Conservation (phyloP, 2,329 filamentous ascomycete genomes). For the Claviceps digitariae region DNA sequence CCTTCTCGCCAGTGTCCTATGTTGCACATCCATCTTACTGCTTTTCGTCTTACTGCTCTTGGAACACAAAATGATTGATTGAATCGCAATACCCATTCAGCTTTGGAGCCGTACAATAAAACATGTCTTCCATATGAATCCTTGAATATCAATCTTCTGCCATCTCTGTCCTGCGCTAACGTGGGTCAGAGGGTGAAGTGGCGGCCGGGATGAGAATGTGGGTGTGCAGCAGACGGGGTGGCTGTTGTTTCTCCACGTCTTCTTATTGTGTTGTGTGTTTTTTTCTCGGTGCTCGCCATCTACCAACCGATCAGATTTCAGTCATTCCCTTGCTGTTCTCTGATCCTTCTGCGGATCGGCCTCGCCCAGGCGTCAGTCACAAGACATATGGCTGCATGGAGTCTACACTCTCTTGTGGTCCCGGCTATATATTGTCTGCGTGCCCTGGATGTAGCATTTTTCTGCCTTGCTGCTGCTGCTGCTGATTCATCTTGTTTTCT, state of each 20-base stretch:
- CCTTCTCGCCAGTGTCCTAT: no score
- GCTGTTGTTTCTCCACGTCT: not conserved
- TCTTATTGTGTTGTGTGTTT: no score
- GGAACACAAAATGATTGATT: no score
- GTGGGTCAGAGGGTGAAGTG: not conserved
- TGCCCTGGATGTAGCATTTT: no score
- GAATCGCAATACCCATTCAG: no score
- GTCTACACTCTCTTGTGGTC: not conserved
- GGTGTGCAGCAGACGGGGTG: not conserved
- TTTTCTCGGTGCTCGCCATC: no score
- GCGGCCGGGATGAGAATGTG: not conserved
- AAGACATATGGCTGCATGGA: not conserved
- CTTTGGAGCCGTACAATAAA: no score
- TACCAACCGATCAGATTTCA: no score
- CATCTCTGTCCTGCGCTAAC: not conserved
- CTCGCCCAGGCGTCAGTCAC: not conserved
- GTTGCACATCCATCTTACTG: no score
- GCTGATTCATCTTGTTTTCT: not conserved
- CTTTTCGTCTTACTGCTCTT: no score
- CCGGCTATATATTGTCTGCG: not conserved
- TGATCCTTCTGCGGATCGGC: not conserved
- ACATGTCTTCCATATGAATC: no score
- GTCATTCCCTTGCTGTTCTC: not conserved
- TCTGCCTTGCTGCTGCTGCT: no score
- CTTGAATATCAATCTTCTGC: not conserved